Evolutionary conservation across 805 yeast species (phyloP), one percentile per base, ranked within the genome.

Genomic region (Cyberlindnera euphorbiiphila): DNA sequence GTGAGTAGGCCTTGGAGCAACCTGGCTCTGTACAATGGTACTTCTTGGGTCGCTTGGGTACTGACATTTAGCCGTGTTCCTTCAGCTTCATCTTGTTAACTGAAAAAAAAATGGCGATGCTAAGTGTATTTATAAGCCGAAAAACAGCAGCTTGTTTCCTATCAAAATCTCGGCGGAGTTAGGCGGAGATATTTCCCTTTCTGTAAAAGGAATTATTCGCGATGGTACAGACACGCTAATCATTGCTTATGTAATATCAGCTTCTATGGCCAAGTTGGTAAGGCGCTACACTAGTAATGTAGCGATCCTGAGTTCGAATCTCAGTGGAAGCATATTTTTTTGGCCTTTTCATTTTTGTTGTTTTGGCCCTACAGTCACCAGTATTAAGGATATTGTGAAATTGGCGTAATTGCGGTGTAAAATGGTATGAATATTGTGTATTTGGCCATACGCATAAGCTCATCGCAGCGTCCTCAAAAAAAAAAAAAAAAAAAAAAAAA

Each of bases 211-310:
- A n/a, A n/a, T n/a, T n/a, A n/a, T n/a, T n/a, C n/a, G n/a, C n/a
- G n/a, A n/a, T n/a, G n/a, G n/a, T n/a, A n/a, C n/a, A n/a, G n/a
- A n/a, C n/a, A n/a, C n/a, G n/a, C n/a, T n/a, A n/a, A n/a, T n/a
- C n/a, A n/a, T n/a, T n/a, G n/a, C n/a, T n/a, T n/a, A n/a, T n/a
- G n/a, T n/a, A n/a, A n/a, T n/a, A 18, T 27, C 24, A 41, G 71
- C 72, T 69, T 66, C 64, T 68, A 66, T 68, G 74, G 72, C 73
- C 72, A 66, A 69, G 73, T 65, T 76, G 85, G 84, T 78, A 77
- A 80, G 81, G 85, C 85, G 84, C 76, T 71, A 78, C 83, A 78
- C 84, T 78, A 76, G 83, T 78, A 78, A 76, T 78, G 85, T 78
- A 71, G 76, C 78, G 83, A 78, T 78, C 84, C 77, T 78, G 80